Conservation (phyloP, 768 basidiomycete species). For the Lepiota subincarnata region DNA sequence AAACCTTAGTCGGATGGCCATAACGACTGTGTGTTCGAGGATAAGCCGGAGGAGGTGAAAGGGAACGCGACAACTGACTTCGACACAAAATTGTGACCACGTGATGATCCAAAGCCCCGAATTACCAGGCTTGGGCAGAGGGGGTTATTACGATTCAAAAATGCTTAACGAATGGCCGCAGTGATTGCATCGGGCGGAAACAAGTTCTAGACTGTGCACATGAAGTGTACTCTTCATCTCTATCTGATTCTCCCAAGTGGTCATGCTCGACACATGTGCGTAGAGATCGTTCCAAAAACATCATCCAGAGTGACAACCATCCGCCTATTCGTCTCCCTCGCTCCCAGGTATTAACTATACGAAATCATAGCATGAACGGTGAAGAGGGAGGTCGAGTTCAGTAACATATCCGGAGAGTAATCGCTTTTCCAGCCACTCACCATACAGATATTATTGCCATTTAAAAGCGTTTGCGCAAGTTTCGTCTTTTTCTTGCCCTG, state of each 20-base stretch:
- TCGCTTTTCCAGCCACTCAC: slow-evolving; percentile 37
- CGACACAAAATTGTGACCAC: slow-evolving; percentile 16
- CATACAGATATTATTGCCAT: slow-evolving; percentile 97
- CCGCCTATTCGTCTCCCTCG: slow-evolving; percentile 22
- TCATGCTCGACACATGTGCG: too few species aligned
- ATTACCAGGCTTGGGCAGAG: too few species aligned
- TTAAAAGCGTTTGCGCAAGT: slow-evolving; percentile 83
- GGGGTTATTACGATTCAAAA: too few species aligned
- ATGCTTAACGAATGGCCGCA: too few species aligned
- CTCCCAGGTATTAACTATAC: slow-evolving; percentile 36
- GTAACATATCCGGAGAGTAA: neutral
- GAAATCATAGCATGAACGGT: neutral
- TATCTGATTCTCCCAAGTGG: too few species aligned
- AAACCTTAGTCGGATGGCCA: slow-evolving; percentile 84
- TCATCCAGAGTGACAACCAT: neutral
- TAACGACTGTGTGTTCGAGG: slow-evolving; percentile 26
- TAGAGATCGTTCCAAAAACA: neutral
- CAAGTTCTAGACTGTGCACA: too few species aligned
- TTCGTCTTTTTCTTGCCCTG: slow-evolving; percentile 77
- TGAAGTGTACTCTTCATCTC: too few species aligned
- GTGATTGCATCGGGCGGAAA: too few species aligned
- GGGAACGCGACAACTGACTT: slow-evolving; percentile 2
- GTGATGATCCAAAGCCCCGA: slow-evolving; percentile 17
- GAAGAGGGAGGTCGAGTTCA: neutral
- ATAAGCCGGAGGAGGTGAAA: slow-evolving; percentile 5